Evolutionary conservation across 345 rosid species (phyloP).

Genomic region (Hypericum perforatum): DNA sequence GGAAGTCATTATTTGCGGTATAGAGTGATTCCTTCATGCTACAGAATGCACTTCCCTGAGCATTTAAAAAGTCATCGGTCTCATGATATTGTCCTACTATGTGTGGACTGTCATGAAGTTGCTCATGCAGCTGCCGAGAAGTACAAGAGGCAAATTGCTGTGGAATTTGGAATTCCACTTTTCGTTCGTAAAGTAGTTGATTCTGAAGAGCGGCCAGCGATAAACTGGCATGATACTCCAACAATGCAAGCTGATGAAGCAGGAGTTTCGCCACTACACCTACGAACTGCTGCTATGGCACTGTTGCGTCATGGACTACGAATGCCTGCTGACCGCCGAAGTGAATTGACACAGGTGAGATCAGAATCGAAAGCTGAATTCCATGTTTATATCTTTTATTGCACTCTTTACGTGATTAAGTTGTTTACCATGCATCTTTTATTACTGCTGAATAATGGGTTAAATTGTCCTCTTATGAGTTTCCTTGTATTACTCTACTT

Average conservation of each 20-base stretch:
- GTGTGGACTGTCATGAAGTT: slow-evolving; percentile 93
- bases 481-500: too few relatives aligned
- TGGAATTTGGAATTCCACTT: slow-evolving; percentile 77
- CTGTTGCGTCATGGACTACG: slow-evolving; percentile 75
- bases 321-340: slow-evolving; percentile 71
- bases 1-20: slow-evolving; percentile 88
- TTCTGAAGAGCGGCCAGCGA: slow-evolving; percentile 32
- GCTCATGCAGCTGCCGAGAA: slow-evolving; percentile 98
- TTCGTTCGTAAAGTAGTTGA: slow-evolving; percentile 70
- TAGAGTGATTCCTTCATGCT: slow-evolving; percentile 89
- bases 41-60: slow-evolving; percentile 94
- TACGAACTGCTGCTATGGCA: slow-evolving; percentile 95
- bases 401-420: too few relatives aligned
- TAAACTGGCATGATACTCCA: slow-evolving; percentile 34
- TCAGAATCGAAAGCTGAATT: too few relatives aligned
- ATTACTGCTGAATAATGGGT: too few relatives aligned
- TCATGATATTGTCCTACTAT: slow-evolving; percentile 91
- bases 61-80: slow-evolving; percentile 95
- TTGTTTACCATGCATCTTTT: too few relatives aligned
- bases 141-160: slow-evolving; percentile 62
- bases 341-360: slow-evolving; percentile 65
- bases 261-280: slow-evolving; percentile 85
- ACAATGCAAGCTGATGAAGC: slow-evolving; percentile 29
- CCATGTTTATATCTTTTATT: too few relatives aligned
- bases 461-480: too few relatives aligned